phyloP scores from a whole-genome alignment of 2,329 filamentous ascomycete genomes.

The Alternaria atra region DNA sequence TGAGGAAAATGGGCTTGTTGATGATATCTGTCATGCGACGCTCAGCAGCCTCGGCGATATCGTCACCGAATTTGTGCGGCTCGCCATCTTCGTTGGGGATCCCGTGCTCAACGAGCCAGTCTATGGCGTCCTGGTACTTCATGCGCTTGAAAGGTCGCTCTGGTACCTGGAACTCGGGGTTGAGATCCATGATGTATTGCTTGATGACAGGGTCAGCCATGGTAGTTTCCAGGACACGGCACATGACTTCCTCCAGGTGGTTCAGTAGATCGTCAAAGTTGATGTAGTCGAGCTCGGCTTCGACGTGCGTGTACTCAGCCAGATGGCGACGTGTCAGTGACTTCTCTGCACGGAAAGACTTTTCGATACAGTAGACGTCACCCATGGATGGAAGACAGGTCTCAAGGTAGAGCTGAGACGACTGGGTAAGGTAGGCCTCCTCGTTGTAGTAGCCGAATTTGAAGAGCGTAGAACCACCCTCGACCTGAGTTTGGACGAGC shows the following conservation, averaged over 20 bases:
- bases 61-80: slow-evolving; percentile 90
- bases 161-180: slow-evolving; percentile 87
- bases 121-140: slow-evolving; percentile 92
- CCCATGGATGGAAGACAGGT: slow-evolving; percentile 90
- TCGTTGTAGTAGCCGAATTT: slow-evolving; percentile 89
- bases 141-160: slow-evolving; percentile 90
- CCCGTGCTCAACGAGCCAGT: slow-evolving; percentile 89
- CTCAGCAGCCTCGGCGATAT: slow-evolving; percentile 97
- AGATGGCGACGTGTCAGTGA: slow-evolving; percentile 92
- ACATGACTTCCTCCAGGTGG: slow-evolving; percentile 89
- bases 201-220: slow-evolving; percentile 77
- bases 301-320: slow-evolving; percentile 95
- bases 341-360: slow-evolving; percentile 98
- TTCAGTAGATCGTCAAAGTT: slow-evolving; percentile 85
- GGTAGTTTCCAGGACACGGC: slow-evolving; percentile 80
- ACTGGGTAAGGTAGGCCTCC: slow-evolving; percentile 93
- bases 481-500: slow-evolving; percentile 93
- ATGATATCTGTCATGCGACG: slow-evolving; percentile 96
- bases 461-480: slow-evolving; percentile 92
- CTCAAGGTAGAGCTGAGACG: slow-evolving; percentile 96
- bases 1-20: slow-evolving; percentile 93
- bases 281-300: slow-evolving; percentile 97
- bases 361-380: slow-evolving; percentile 97
- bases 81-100: slow-evolving; percentile 94
- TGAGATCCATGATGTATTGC: slow-evolving; percentile 80